These are phyloP conservation scores for Phytophthora pseudosyringae DNA, from an alignment of 352 stramenopile genomes.

Conservation along the genomic window DNA sequence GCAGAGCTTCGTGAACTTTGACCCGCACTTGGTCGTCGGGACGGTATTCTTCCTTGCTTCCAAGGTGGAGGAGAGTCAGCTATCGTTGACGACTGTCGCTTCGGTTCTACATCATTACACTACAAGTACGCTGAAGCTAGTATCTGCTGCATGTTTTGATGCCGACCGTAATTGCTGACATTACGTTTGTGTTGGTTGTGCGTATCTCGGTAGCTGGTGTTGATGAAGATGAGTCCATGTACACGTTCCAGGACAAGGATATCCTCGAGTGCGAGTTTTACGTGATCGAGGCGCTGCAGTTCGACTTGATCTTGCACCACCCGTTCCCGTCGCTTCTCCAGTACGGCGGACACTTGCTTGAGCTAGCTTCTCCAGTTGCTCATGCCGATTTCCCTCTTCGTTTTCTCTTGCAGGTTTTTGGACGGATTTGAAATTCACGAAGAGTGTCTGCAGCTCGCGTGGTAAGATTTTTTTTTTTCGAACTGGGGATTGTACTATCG, in stretches of 20 bases:
- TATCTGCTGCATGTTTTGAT: neutral
- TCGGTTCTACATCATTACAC: constrained; percentile 89
- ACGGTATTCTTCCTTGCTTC: constrained; percentile 89
- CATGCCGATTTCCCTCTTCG: neutral
- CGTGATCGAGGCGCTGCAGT: constrained; percentile 87
- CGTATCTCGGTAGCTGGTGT: constrained; percentile 54
- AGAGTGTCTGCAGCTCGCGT: constrained; percentile 85
- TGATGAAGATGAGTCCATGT: constrained; percentile 89
- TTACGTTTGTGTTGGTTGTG: constrained; percentile 1
- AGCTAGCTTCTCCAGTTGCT: neutral
- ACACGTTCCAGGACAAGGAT: constrained; percentile 90
- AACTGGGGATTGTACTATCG: neutral
- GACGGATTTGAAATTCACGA: constrained; percentile 89
- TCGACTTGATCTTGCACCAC: constrained; percentile 89
- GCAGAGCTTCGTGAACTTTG: constrained; percentile 91
- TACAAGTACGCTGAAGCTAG: constrained; percentile 54
- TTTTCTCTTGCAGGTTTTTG: constrained; percentile 53
- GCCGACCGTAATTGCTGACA: neutral
- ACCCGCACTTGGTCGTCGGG: constrained; percentile 84
- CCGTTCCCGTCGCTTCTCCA: constrained; percentile 85
- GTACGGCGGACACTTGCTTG: constrained; percentile 39
- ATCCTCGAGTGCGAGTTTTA: constrained; percentile 93
- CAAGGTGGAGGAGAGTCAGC: constrained; percentile 89
- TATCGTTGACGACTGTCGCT: constrained; percentile 79
- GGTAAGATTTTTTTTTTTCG: constrained; percentile 38